These are phyloP conservation scores for Blastomyces gilchristii DNA, from an alignment of 2,329 filamentous ascomycete genomes.

Conservation along the genomic window DNA sequence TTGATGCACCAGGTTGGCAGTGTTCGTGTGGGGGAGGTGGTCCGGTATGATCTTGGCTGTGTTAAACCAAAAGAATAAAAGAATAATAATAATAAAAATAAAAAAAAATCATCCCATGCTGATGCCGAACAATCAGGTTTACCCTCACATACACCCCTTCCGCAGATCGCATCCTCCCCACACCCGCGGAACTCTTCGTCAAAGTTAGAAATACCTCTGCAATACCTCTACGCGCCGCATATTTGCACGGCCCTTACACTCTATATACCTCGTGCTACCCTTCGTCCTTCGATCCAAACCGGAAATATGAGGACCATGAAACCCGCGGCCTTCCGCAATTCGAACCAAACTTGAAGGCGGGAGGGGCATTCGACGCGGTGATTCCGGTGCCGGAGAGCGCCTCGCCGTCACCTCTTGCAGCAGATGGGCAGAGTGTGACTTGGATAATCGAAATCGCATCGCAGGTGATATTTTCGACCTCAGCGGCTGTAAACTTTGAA, in stretches of 20 bases:
- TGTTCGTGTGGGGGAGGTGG: slow-evolving; percentile 88
- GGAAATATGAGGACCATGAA: slow-evolving; percentile 59
- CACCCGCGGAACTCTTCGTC: slow-evolving; percentile 68
- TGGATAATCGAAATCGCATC: slow-evolving; percentile 90
- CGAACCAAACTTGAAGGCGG: slow-evolving; percentile 92
- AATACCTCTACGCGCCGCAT: slow-evolving; percentile 83
- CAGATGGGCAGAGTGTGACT: slow-evolving; percentile 49
- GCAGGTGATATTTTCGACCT: slow-evolving; percentile 87
- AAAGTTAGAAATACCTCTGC: slow-evolving; percentile 87
- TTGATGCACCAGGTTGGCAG: slow-evolving; percentile 82
- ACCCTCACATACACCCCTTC: slow-evolving; percentile 87
- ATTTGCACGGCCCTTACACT: slow-evolving; percentile 91
- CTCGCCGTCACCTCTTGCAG: slow-evolving; percentile 39
- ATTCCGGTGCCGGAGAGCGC: slow-evolving; percentile 64
- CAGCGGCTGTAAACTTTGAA: slow-evolving; percentile 80
- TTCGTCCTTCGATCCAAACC: slow-evolving; percentile 70
- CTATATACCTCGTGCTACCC: slow-evolving; percentile 81
- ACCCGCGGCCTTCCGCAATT: slow-evolving; percentile 75
- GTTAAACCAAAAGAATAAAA: too few species aligned
- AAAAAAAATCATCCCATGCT: neutral
- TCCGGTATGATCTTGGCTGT: slow-evolving; percentile 50
- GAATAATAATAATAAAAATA: too few species aligned
- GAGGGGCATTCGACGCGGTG: slow-evolving; percentile 71
- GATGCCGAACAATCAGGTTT: slow-evolving; percentile 38
- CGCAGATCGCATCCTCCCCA: slow-evolving; percentile 78